Base-by-base conservation (phyloP, 1,284 basidiomycete species). In the Amanita bisporigera region DNA sequence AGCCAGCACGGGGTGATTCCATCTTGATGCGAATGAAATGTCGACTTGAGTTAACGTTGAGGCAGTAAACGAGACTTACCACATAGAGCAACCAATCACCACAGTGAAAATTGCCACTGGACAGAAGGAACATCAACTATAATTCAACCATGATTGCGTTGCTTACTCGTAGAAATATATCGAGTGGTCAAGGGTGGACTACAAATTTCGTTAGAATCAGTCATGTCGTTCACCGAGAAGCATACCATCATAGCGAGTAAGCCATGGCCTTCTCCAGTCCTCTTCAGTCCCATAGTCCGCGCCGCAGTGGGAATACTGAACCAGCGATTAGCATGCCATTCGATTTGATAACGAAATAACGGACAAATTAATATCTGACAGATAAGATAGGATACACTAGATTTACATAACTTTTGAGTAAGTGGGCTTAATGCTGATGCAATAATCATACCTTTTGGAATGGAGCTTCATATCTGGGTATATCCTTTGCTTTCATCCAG, bases 161-260 rank as follows among this genome's bases (percentile, higher is more conserved):
- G 2, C 84, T 79, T 79, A 91, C 91, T 86, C 84, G 76, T 96
- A 96, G 78, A 90, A 97, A 81, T 88, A 93, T 65, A 96, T 91
- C 33, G 90, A 86, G 79, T 97, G 95, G 79, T 96, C 95, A 50
- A 97, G 82, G 0, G 92, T 92, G 15, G 92, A 92, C 92, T 93
- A 70, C 2, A 24, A 29, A 21, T 66, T 58, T 63, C 66, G 29
- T 47, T 36, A 47, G 24, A 14, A 38, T 62, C 45, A 62, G 43
- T 26, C 24, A 52, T 26, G 26, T 36, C 40, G 45, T 33, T 36
- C 12, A 57, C 26, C 57, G 57, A 26, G 36, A 54, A 15, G 81
- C 88, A 73, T 74, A 91, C 92, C 69, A 86, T 85, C 94, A 96
- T 96, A 31, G 87, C 85, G 26, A 91, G 77, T 6, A 84, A 81